Evolutionary conservation across 768 basidiomycete species (phyloP), one percentile per base, ranked within the genome.

Genomic region (Tulasnella sp.): DNA sequence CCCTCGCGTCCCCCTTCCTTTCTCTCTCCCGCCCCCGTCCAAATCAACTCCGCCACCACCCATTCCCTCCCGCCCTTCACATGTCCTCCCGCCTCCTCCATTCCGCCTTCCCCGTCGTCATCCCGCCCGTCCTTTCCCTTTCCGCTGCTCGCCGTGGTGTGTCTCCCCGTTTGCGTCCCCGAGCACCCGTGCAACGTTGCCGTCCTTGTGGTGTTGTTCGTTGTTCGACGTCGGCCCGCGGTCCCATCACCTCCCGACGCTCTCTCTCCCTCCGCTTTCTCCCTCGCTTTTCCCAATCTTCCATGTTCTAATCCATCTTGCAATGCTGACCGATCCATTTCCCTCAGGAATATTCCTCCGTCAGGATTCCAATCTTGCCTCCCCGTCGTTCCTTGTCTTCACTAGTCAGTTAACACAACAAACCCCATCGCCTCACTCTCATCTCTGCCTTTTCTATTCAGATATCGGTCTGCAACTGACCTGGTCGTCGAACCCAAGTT

Each of bases 181-280:
- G 37, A 23, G 23, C 11, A 14, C 14, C 29, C 35, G 39, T 39
- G 25, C 32, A 51, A 27, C 27, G 31, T 32, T 37, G 11, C 51
- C 27, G 15, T 4, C 34, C 36, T 27, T 40, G 39, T 40, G 34
- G 25, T 40, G 35, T 37, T 40, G 37, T 39, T 54, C 52, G 52
- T 54, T 40, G 37, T 40, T 54, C 46, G 50, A 51, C 46, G 46
- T 32, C 46, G 46, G 29, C 46, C 25, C 15, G 34, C 46, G 46
- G 46, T 29, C 46, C 46, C 29, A 25, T 2, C 46, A 48, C 11
- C 46, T 23, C 4, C 46, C 19, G 8, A 48, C 11, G n/a, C 2
- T n/a, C 21, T 3, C 25, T n/a, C 6, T 37, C 2, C 1, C 35
- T 11, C 4, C 35, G n/a, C 25, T 19, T 5, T 14, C 23, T 2